phyloP scores from a whole-genome alignment of 495 filamentous ascomycete genomes.

The Hypoxylon subgilvum region DNA sequence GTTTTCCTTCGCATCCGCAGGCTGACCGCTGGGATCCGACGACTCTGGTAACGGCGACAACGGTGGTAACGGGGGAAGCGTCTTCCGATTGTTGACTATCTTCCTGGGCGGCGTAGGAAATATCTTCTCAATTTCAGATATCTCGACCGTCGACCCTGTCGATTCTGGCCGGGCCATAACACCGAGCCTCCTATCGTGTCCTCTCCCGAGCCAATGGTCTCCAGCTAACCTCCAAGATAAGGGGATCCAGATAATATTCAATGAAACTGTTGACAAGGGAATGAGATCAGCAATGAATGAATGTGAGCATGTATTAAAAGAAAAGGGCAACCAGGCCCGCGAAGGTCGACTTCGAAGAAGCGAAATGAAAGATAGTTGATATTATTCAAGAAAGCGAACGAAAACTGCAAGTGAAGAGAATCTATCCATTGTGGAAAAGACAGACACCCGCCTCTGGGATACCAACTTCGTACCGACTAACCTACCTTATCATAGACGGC shows the following conservation, averaged over 20 bases:
- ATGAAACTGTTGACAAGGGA: not conserved
- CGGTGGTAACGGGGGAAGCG: conserved; percentile 37
- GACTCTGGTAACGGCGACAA: conserved; percentile 26
- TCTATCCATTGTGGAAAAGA: not conserved
- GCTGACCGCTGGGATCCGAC: not conserved
- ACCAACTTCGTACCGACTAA: no score
- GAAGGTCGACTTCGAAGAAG: conserved; percentile 45
- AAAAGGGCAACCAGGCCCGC: conserved; percentile 39
- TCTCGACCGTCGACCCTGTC: conserved; percentile 23
- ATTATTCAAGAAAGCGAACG: conserved; percentile 1
- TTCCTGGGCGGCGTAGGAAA: conserved; percentile 24
- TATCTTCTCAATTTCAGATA: conserved; percentile 28
- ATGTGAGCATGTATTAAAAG: not conserved
- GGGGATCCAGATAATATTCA: not conserved
- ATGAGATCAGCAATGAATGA: conserved; percentile 5
- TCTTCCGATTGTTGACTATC: conserved; percentile 28
- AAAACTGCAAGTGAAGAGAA: conserved; percentile 16
- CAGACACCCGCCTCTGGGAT: not conserved
- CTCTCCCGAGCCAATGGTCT: not conserved
- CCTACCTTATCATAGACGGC: not conserved
- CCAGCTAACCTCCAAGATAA: not conserved
- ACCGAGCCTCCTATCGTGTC: not conserved
- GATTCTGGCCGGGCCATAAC: conserved; percentile 27
- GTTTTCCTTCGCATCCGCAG: not conserved
- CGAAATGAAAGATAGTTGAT: conserved; percentile 19